phyloP scores from a whole-genome alignment of 176 grass and related monocot species.

The Coix lacrymajobi region DNA sequence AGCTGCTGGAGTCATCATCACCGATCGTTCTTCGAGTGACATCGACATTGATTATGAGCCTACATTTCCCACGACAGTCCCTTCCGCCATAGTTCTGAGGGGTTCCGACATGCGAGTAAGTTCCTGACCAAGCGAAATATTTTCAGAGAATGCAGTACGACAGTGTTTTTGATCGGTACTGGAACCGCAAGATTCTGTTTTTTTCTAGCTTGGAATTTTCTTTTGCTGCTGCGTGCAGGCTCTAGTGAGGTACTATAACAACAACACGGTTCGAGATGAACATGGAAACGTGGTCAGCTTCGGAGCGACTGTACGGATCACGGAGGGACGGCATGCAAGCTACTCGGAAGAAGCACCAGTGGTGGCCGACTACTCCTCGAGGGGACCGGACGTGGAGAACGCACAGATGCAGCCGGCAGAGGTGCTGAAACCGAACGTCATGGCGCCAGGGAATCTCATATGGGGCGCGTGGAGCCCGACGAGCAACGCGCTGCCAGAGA shows the following conservation, averaged over 20 bases:
- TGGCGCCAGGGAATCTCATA: conserved; percentile 76
- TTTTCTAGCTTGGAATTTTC: not conserved
- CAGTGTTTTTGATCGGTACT: not conserved
- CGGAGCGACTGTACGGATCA: conserved; percentile 49
- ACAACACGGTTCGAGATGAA: conserved; percentile 37
- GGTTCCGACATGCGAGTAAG: conserved; percentile 32
- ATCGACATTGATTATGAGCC: conserved; percentile 34
- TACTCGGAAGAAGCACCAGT: conserved; percentile 50
- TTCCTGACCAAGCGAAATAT: not conserved
- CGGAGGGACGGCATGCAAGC: conserved; percentile 60
- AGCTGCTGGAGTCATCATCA: conserved; percentile 61
- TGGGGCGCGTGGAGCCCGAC: conserved; percentile 92
- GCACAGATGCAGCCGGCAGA: conserved; percentile 45
- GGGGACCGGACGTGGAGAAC: conserved; percentile 76
- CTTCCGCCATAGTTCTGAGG: conserved; percentile 49
- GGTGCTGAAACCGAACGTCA: conserved; percentile 82
- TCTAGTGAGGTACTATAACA: conserved; percentile 55
- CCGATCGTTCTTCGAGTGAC: conserved; percentile 22
- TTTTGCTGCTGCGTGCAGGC: conserved; percentile 29
- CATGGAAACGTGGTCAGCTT: conserved; percentile 34
- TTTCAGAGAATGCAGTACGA: not conserved
- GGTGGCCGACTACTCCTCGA: conserved; percentile 68
- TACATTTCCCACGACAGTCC: conserved; percentile 37
- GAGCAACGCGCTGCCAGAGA: conserved; percentile 34
- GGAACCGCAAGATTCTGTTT: not conserved